These are phyloP conservation scores for Parvularia atlantis DNA, from an alignment of 78 protist genomes.

Conservation along the genomic window DNA sequence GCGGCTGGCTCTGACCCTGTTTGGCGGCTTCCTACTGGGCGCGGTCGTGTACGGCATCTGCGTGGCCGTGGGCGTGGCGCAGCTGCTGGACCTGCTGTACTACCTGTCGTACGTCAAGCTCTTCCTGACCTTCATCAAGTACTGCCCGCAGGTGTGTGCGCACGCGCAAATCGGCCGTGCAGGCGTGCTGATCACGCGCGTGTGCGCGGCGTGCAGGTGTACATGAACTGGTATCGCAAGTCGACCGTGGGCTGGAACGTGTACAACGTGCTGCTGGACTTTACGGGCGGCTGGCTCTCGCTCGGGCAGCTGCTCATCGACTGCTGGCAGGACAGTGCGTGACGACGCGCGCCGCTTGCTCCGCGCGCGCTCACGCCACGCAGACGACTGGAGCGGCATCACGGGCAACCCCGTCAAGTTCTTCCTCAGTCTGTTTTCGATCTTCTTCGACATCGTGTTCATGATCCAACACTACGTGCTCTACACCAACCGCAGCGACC, in stretches of 20 bases:
- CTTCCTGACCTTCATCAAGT: slow-evolving; percentile 29
- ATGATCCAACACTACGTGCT: slow-evolving; percentile 45
- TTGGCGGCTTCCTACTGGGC: background rate
- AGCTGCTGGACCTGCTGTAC: slow-evolving; percentile 9
- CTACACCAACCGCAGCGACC: no score
- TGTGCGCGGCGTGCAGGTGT: background rate
- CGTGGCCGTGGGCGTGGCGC: background rate
- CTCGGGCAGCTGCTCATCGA: slow-evolving; percentile 19
- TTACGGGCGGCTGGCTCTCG: background rate
- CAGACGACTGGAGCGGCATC: slow-evolving; percentile 23
- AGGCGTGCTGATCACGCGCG: background rate
- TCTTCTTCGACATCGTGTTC: slow-evolving; percentile 45
- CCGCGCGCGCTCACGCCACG: no score
- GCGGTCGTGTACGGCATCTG: background rate
- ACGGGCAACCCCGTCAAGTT: slow-evolving; percentile 42
- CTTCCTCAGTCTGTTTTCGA: slow-evolving; percentile 25
- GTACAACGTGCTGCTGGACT: slow-evolving; percentile 20
- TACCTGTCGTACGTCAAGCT: slow-evolving; percentile 28
- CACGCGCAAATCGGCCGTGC: background rate
- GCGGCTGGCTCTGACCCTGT: background rate
- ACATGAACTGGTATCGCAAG: slow-evolving; percentile 20
- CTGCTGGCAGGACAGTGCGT: background rate
- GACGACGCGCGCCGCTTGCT: no score
- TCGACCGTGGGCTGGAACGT: slow-evolving; percentile 52
- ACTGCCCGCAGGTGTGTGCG: slow-evolving; percentile 34